These are phyloP conservation scores for Cyberlindnera maclurae DNA, from an alignment of 805 yeast genomes.

Conservation along the genomic window DNA sequence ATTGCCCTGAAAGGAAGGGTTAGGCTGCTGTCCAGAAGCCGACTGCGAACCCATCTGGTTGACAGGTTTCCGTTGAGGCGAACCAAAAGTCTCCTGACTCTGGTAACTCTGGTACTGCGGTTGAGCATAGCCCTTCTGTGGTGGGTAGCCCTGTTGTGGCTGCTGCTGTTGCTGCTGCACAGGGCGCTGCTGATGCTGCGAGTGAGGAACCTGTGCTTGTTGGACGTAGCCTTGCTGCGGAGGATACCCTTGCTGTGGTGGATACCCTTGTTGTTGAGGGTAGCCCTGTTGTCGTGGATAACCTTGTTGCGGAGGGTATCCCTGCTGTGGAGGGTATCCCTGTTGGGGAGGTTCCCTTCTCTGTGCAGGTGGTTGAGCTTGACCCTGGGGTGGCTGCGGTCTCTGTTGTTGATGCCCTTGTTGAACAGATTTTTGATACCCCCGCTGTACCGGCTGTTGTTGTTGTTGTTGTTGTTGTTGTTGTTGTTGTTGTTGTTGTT, in stretches of 20 bases:
- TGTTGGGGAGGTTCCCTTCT: slow-evolving; percentile 1
- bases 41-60: not conserved
- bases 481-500: slow-evolving; percentile 5
- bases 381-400: slow-evolving; percentile 1
- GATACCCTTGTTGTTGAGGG: slow-evolving; percentile 6
- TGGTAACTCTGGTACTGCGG: slow-evolving; percentile 2
- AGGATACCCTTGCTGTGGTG: slow-evolving; percentile 6
- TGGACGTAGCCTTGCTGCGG: slow-evolving; percentile 5
- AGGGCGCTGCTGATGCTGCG: slow-evolving; percentile 8
- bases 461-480: slow-evolving; percentile 1
- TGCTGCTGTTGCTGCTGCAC: slow-evolving; percentile 6
- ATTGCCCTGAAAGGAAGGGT: slow-evolving; percentile 10
- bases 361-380: too few species aligned
- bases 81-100: not conserved
- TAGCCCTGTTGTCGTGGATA: slow-evolving; percentile 6
- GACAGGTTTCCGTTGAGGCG: slow-evolving; percentile 8
- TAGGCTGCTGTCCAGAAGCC: not conserved
- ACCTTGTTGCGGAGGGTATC: slow-evolving; percentile 1
- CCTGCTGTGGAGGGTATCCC: slow-evolving; percentile 4
- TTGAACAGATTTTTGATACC: slow-evolving; percentile 3
- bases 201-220: slow-evolving; percentile 5
- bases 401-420: slow-evolving; percentile 7
- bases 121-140: slow-evolving; percentile 7
- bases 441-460: slow-evolving; percentile 2
- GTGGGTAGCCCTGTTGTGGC: slow-evolving; percentile 7